These are phyloP conservation scores for Collybia mongolica DNA, from an alignment of 768 basidiomycete species.

Conservation along the genomic window DNA sequence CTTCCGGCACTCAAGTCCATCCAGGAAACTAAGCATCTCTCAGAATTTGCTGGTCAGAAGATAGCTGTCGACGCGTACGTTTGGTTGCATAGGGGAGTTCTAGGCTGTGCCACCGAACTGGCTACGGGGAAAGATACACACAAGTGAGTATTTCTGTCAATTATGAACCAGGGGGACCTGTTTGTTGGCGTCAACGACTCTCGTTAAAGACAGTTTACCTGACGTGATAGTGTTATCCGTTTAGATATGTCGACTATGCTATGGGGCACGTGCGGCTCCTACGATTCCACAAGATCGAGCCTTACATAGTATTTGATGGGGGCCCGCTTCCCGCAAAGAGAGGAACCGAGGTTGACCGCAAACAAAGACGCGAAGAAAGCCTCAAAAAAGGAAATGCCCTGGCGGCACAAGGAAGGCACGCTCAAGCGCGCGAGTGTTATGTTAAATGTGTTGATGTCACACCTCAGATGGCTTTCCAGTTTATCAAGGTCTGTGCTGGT, in stretches of 20 bases:
- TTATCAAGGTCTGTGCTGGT: constrained; percentile 78
- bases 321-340: constrained; percentile 94
- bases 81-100: constrained; percentile 88
- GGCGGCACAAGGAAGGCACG: constrained; percentile 72
- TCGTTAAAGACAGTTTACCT: not conserved
- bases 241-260: constrained; percentile 93
- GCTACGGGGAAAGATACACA: constrained; percentile 81
- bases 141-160: constrained; percentile 56
- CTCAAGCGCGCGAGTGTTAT: constrained; percentile 84
- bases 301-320: constrained; percentile 95
- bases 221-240: not conserved
- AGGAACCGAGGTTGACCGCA: constrained; percentile 82
- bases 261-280: constrained; percentile 91
- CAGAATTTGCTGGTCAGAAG: constrained; percentile 80
- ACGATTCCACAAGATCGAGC: constrained; percentile 79
- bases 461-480: constrained; percentile 94
- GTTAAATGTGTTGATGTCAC: constrained; percentile 93
- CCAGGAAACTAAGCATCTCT: constrained; percentile 73
- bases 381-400: constrained; percentile 72
- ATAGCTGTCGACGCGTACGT: constrained; percentile 95
- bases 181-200: not conserved
- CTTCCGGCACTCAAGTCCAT: constrained; percentile 90
- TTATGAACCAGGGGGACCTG: not conserved
- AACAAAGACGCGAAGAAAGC: constrained; percentile 72
- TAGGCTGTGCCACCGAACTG: constrained; percentile 86